Conservation (phyloP, 345 rosid species). For the Lepidium africanum region DNA sequence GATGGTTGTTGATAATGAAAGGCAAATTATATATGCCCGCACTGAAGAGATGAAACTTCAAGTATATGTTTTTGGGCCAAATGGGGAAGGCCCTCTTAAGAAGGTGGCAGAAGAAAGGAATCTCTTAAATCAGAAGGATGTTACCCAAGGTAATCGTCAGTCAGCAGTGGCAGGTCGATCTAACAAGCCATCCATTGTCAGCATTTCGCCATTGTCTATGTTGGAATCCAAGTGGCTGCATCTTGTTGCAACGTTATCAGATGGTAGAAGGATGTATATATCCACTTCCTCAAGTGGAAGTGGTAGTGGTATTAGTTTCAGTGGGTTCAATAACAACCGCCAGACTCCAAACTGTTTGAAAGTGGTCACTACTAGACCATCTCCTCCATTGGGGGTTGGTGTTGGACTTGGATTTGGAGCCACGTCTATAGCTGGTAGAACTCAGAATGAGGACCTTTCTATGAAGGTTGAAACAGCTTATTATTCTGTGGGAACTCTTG, state of each 20-base stretch:
- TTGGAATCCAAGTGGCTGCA: conserved; percentile 94
- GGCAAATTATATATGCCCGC: conserved; percentile 85
- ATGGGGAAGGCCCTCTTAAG: conserved; percentile 77
- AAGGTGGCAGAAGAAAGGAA: conserved; percentile 94
- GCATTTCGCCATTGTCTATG: conserved; percentile 74
- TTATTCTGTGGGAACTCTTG: conserved; percentile 81
- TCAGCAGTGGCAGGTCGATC: conserved; percentile 58
- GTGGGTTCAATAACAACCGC: conserved; percentile 49
- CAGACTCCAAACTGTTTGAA: conserved; percentile 78
- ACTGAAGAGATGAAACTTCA: conserved; percentile 96
- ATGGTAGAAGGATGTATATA: conserved; percentile 95
- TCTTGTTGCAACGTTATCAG: conserved; percentile 84
- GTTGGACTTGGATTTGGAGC: conserved; percentile 88
- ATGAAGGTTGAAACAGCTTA: conserved; percentile 82
- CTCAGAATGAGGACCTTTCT: conserved; percentile 73
- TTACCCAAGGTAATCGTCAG: conserved; percentile 63
- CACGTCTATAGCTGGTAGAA: conserved; percentile 65
- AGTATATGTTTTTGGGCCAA: conserved; percentile 62
- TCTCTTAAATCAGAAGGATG: conserved; percentile 72
- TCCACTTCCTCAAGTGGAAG: conserved; percentile 76
- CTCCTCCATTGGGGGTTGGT: conserved; percentile 88
- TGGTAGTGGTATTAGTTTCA: conserved; percentile 48
- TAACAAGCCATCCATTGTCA: conserved; percentile 72
- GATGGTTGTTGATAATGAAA: conserved; percentile 89
- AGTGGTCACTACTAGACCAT: conserved; percentile 85